A percentile compares a stretch with the other conserved stretches of the same genome.
Evolutionary conservation across 495 filamentous ascomycete genomes (phyloP).

Genomic region (Apiosordaria backusii): DNA sequence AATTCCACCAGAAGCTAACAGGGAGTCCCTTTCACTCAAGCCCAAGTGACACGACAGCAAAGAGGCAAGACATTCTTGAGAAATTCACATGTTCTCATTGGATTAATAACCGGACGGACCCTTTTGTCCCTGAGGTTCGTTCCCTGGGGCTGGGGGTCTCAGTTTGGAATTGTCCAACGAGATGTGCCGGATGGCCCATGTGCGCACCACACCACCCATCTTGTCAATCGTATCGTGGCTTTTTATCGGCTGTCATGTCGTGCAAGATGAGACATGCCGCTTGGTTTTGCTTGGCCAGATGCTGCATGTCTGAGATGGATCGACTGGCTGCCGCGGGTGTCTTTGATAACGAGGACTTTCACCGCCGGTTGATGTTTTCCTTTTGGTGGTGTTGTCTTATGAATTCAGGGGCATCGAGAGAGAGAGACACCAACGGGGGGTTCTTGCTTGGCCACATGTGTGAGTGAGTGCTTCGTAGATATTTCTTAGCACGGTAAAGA

Average conservation of each 20-base stretch:
- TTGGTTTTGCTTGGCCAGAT: background rate
- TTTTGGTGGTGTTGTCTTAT: background rate
- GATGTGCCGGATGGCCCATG: background rate
- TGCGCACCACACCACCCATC: background rate
- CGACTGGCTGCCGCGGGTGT: background rate
- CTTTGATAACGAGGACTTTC: background rate
- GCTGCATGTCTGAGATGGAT: background rate
- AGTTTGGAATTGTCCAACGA: conserved; percentile 1
- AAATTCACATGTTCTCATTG: background rate
- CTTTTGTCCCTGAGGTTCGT: background rate
- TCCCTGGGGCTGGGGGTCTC: too few species aligned
- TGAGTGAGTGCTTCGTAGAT: background rate
- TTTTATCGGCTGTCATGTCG: background rate
- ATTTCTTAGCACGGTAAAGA: background rate
- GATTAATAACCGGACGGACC: background rate
- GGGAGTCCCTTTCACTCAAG: background rate
- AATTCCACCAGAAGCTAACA: background rate
- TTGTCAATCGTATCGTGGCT: background rate
- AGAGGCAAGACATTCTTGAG: background rate
- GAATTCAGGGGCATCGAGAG: background rate
- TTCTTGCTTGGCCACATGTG: background rate
- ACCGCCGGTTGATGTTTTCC: background rate
- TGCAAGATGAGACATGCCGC: background rate
- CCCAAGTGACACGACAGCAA: background rate
- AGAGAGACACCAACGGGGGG: background rate